Evolutionary conservation across 2,329 filamentous ascomycete species (phyloP), one percentile per base, ranked within the genome.

Genomic region (Trichophyton mentagrophytes): DNA sequence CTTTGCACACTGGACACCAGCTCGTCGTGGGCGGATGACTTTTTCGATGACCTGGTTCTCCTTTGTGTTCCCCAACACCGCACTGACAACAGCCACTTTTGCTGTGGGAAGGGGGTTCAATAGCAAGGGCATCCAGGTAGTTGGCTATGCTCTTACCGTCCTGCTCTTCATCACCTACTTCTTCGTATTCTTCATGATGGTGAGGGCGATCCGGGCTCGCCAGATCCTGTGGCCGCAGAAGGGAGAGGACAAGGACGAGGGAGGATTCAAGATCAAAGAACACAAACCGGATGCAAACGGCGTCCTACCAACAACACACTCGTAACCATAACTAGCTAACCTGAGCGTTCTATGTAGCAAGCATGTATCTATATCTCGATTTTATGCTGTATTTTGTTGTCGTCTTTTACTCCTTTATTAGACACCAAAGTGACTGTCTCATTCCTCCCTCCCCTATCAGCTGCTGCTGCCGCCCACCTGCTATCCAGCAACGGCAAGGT

Each of bases 21-120:
- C 85, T 20, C 76, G 79, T 0, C 76, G 80, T 9, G 79, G 80
- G 42, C 81, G 78, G 60, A 83, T 90, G 76, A 80, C 84, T 3
- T 93, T 91, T 68, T 85, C 87, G 17, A 91, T 93, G 87, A 89
- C 85, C 1, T 95, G 88, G 85, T 93, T 86, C 73, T 88, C 84
- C 2, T 92, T 91, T 71, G 80, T 91, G 3, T 91, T 91, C 67
- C 88, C 88, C 1, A 90, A 91, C 66, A 91, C 88, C 0, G 87
- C 86, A 0, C 74, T 90, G 62, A 82, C 81, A 42, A 88, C 85
- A 0, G 86, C 88, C 0, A 93, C 88, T 0, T 85, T 88, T 65
- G 82, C 85, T 1, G 80, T 93, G 57, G 87, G 82, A 0, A 77
- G 79, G 8, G 83, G 84, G 0, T 82, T 88, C 51, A 73, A 80